Conservation (phyloP, 768 basidiomycete genomes). For the Amanita exitialis region DNA sequence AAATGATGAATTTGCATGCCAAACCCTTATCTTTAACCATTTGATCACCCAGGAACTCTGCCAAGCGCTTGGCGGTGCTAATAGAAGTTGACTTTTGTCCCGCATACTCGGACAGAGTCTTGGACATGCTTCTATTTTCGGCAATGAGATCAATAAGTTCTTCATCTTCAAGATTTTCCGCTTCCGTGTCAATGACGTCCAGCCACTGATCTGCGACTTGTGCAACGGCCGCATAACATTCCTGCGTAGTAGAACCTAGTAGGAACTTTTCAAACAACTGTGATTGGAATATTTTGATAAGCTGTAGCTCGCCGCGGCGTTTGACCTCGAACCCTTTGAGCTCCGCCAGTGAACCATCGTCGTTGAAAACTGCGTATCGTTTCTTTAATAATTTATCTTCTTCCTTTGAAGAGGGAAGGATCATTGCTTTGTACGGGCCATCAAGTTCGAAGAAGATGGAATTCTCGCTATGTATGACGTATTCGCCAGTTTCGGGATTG, state of each 20-base stretch:
- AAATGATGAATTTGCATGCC: constrained; percentile 98
- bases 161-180: constrained; percentile 76
- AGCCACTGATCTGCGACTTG: constrained; percentile 95
- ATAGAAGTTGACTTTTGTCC: constrained; percentile 98
- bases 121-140: constrained; percentile 97
- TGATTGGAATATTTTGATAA: constrained; percentile 99
- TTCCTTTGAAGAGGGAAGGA: constrained; percentile 96
- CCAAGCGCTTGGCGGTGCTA: constrained; percentile 87
- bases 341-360: constrained; percentile 95
- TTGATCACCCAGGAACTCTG: constrained; percentile 93
- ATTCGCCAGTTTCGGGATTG: constrained; percentile 76
- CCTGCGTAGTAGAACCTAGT: constrained; percentile 84
- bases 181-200: constrained; percentile 85
- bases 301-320: constrained; percentile 91
- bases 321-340: constrained; percentile 99
- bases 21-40: constrained; percentile 99
- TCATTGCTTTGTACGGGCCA: constrained; percentile 98
- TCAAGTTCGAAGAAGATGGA: constrained; percentile 99
- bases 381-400: constrained; percentile 98
- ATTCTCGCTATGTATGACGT: constrained; percentile 86
- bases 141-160: constrained; percentile 97
- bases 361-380: constrained; percentile 97
- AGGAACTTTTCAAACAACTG: constrained; percentile 98
- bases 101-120: constrained; percentile 91
- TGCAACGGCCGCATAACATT: constrained; percentile 93